Evolutionary conservation across 805 yeast genomes (phyloP).

Genomic region (Candida alai): DNA sequence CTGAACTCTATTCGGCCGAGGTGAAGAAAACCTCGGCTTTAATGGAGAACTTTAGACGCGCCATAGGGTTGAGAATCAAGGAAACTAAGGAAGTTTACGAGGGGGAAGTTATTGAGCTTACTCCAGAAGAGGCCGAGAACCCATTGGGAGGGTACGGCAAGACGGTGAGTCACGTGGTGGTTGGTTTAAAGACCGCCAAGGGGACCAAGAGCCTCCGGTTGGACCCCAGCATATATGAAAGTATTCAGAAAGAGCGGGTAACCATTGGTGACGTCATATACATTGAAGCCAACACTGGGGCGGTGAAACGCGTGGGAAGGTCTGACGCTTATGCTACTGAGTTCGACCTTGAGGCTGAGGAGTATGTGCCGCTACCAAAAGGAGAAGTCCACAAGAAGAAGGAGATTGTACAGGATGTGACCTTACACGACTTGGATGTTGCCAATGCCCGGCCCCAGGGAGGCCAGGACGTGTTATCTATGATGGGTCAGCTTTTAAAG

Average conservation of each 20-base stretch:
- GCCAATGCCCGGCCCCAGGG: slow-evolving; percentile 97
- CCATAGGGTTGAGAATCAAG: slow-evolving; percentile 92
- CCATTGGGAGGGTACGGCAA: slow-evolving; percentile 98
- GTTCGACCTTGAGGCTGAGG: slow-evolving; percentile 97
- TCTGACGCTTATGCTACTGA: slow-evolving; percentile 99
- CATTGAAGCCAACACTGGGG: slow-evolving; percentile 96
- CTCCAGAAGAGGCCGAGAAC: slow-evolving; percentile 94
- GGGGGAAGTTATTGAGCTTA: slow-evolving; percentile 94
- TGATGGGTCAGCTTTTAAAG: slow-evolving; percentile 96
- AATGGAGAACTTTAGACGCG: slow-evolving; percentile 95
- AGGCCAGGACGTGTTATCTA: slow-evolving; percentile 91
- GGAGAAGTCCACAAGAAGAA: slow-evolving; percentile 98
- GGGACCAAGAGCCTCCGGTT: slow-evolving; percentile 86
- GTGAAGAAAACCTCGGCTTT: slow-evolving; percentile 94
- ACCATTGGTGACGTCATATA: slow-evolving; percentile 95
- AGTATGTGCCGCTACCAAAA: slow-evolving; percentile 96
- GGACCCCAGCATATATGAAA: slow-evolving; percentile 90
- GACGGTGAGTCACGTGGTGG: slow-evolving; percentile 89
- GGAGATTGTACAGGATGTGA: slow-evolving; percentile 96
- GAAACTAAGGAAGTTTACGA: slow-evolving; percentile 97
- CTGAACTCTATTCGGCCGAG: slow-evolving; percentile 92
- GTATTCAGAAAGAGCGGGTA: slow-evolving; percentile 91
- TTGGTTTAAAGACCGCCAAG: slow-evolving; percentile 88
- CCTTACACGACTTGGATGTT: slow-evolving; percentile 92
- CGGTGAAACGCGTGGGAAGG: slow-evolving; percentile 95